These are phyloP conservation scores for Mallotus japonicus DNA, from an alignment of 441 rosid genomes.

Conservation along the genomic window DNA sequence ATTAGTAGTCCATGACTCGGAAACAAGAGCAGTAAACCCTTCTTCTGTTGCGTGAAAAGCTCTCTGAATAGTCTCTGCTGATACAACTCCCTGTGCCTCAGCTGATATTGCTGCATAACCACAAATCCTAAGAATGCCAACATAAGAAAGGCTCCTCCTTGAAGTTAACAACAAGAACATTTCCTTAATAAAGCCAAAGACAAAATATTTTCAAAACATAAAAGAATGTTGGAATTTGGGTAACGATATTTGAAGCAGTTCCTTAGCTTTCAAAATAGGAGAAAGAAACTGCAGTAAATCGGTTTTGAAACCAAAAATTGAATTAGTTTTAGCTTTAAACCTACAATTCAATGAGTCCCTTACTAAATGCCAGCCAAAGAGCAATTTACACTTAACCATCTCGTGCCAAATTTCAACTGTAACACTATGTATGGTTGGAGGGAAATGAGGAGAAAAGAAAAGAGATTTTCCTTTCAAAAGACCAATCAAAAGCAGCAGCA, in stretches of 20 bases:
- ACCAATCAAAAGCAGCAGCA: conserved; percentile 1
- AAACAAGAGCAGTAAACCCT: conserved; percentile 68
- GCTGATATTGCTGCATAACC: conserved; percentile 84
- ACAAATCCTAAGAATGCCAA: conserved; percentile 77
- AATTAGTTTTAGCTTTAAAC: neutral
- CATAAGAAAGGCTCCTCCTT: conserved; percentile 50
- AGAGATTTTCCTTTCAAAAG: neutral
- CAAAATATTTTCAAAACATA: neutral
- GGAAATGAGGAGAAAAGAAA: too few relatives aligned
- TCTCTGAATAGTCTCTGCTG: conserved; percentile 61
- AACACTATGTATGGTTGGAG: too few relatives aligned
- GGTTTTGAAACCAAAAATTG: conserved; percentile 13
- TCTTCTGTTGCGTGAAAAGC: conserved; percentile 73
- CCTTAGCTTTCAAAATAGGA: neutral
- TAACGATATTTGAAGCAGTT: neutral
- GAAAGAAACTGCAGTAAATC: neutral
- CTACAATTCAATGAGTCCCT: neutral
- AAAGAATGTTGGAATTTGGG: too few relatives aligned
- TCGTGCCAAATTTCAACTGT: conserved; percentile 9
- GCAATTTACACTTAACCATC: conserved; percentile 5
- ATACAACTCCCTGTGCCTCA: conserved; percentile 63
- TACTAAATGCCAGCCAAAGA: conserved; percentile 1
- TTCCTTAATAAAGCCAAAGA: conserved; percentile 9
- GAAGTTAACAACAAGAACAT: conserved; percentile 10
- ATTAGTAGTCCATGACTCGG: conserved; percentile 53